These are phyloP conservation scores for Lentinula novae-zelandiae DNA, from an alignment of 1,284 basidiomycete genomes.

Conservation along the genomic window DNA sequence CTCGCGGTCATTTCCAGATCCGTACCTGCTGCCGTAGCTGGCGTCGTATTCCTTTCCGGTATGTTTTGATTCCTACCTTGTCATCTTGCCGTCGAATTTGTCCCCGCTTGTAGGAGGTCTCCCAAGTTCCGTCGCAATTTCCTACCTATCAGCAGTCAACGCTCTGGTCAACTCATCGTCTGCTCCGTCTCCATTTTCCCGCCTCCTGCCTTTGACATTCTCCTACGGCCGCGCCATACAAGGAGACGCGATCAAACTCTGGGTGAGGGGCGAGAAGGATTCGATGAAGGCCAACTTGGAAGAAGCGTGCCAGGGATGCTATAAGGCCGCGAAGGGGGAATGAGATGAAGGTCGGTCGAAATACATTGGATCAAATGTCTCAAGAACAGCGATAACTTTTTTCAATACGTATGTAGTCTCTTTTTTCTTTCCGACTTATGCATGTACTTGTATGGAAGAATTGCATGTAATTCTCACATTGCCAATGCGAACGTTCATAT, in stretches of 20 bases:
- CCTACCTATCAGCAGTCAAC: constrained; percentile 37
- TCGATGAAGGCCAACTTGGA: constrained; percentile 36
- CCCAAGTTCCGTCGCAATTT: constrained; percentile 32
- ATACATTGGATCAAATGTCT: too few relatives aligned
- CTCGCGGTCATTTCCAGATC: constrained; percentile 43
- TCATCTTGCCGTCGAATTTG: neutral
- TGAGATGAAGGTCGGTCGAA: constrained; percentile 20
- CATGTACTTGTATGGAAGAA: too few relatives aligned
- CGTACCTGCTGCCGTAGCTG: constrained; percentile 43
- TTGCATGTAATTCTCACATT: too few relatives aligned
- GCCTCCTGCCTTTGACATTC: constrained; percentile 42
- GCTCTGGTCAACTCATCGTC: constrained; percentile 29
- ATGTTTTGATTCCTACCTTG: neutral
- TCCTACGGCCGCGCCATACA: constrained; percentile 49
- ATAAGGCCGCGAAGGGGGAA: constrained; percentile 32
- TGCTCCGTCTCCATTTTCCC: constrained; percentile 28
- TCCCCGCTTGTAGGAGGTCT: constrained; percentile 32
- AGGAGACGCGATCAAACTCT: constrained; percentile 42
- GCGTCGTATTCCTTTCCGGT: constrained; percentile 50
- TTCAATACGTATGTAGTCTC: too few relatives aligned
- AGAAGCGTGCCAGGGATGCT: constrained; percentile 40
- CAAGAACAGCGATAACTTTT: too few relatives aligned
- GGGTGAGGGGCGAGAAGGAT: constrained; percentile 40
- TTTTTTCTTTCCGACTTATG: too few relatives aligned
- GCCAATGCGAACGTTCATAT: too few relatives aligned